Evolutionary conservation across 495 filamentous ascomycete species (phyloP).

Genomic region (Daldinia grandis): DNA sequence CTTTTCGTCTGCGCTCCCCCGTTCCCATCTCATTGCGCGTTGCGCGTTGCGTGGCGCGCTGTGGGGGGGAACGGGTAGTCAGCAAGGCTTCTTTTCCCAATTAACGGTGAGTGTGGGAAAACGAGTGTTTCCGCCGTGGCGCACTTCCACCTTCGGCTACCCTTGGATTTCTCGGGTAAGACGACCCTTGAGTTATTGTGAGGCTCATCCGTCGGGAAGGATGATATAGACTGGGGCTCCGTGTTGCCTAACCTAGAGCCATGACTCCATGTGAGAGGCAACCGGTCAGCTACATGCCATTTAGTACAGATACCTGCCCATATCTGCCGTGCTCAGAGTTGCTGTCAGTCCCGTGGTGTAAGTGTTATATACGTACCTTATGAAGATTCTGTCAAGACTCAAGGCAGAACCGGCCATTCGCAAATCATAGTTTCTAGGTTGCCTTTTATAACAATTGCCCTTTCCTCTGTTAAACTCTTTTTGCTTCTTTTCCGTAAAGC

Average conservation of each 20-base stretch:
- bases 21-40: constrained; percentile 25
- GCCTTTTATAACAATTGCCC: constrained; percentile 29
- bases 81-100: constrained; percentile 15
- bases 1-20: constrained; percentile 16
- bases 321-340: constrained; percentile 32
- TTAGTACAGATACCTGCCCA: constrained; percentile 36
- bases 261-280: constrained; percentile 47
- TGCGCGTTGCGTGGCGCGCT: constrained; percentile 30
- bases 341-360: constrained; percentile 34
- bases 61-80: constrained; percentile 19
- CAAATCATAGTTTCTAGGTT: constrained; percentile 30
- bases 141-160: constrained; percentile 19
- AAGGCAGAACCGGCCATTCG: constrained; percentile 35
- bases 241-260: constrained; percentile 46
- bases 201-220: constrained; percentile 44
- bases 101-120: constrained; percentile 23
- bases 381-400: constrained; percentile 20
- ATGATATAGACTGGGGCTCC: constrained; percentile 26
- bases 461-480: constrained; percentile 15
- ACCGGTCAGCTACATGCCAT: constrained; percentile 31
- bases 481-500: constrained; percentile 10
- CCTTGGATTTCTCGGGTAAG: constrained; percentile 26
- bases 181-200: constrained; percentile 32
- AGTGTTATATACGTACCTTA: constrained; percentile 41
- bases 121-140: constrained; percentile 40